phyloP scores from a whole-genome alignment of 345 rosid species.

The Euphorbia pulcherrima region DNA sequence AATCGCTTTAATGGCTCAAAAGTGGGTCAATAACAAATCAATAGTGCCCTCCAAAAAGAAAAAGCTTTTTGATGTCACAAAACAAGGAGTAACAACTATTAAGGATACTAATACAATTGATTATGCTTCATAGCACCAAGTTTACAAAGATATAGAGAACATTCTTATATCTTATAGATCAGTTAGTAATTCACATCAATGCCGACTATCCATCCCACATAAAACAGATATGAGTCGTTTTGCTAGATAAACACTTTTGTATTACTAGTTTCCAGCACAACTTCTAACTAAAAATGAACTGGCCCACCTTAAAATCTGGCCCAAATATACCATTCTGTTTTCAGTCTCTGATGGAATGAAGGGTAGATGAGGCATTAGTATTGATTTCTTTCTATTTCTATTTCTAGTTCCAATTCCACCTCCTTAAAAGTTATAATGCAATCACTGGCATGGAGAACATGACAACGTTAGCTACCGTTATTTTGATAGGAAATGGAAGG shows the following conservation, averaged over 20 bases:
- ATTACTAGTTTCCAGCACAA: neutral
- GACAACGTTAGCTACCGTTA: neutral
- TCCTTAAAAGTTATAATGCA: constrained; percentile 77
- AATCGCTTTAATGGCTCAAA: neutral
- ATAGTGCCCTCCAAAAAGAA: neutral
- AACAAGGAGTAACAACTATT: neutral
- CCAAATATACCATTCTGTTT: constrained; percentile 40
- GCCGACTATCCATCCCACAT: no score
- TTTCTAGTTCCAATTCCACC: constrained; percentile 86
- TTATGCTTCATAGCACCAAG: neutral
- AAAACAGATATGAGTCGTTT: neutral
- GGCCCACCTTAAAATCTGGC: neutral
- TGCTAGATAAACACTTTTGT: neutral
- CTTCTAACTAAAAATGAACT: neutral
- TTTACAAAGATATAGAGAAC: neutral
- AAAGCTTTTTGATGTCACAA: neutral
- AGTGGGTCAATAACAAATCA: neutral
- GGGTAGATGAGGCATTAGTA: constrained; percentile 23
- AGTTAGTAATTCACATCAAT: neutral
- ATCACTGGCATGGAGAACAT: constrained; percentile 43
- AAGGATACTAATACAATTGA: neutral
- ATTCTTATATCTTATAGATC: neutral
- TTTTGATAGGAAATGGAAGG: neutral
- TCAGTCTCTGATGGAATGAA: constrained; percentile 17
- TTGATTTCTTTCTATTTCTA: constrained; percentile 45